phyloP scores from a whole-genome alignment of 164 flowering plant species.

The Chimonanthus praecox region DNA sequence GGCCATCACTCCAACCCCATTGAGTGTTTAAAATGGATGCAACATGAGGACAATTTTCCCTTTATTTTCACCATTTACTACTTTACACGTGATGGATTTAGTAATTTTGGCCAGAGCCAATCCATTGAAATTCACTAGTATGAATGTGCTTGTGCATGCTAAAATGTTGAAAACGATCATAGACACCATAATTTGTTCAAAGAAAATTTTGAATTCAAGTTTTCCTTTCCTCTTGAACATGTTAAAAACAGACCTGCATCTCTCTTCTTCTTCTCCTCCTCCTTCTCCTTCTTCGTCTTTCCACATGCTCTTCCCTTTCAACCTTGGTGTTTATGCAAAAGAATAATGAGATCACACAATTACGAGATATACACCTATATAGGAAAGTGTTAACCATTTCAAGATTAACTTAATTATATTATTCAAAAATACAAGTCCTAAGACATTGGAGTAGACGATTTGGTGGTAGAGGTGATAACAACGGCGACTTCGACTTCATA shows the following conservation, averaged over 20 bases:
- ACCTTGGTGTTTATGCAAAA: background rate
- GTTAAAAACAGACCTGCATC: slow-evolving; percentile 5
- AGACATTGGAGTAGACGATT: too few species aligned
- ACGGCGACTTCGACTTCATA: too few species aligned
- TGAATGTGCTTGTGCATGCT: too few species aligned
- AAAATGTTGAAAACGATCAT: too few species aligned
- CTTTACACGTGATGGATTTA: background rate
- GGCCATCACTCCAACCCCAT: too few species aligned
- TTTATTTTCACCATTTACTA: background rate
- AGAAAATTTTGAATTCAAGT: background rate
- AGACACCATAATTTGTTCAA: background rate
- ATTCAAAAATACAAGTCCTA: too few species aligned
- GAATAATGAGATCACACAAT: background rate
- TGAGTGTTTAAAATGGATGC: too few species aligned
- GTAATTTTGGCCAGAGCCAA: background rate
- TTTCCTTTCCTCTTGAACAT: background rate
- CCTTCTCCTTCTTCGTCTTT: background rate
- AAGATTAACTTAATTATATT: too few species aligned
- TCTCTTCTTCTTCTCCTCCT: background rate
- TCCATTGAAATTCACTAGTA: background rate
- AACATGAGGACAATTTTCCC: background rate
- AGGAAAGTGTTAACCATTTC: too few species aligned
- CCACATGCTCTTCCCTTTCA: slow-evolving; percentile 1
- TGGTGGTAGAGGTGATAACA: too few species aligned
- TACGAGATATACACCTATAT: too few species aligned